phyloP scores from a whole-genome alignment of 2,329 filamentous ascomycete genomes.

The Setomelanomma holmii region DNA sequence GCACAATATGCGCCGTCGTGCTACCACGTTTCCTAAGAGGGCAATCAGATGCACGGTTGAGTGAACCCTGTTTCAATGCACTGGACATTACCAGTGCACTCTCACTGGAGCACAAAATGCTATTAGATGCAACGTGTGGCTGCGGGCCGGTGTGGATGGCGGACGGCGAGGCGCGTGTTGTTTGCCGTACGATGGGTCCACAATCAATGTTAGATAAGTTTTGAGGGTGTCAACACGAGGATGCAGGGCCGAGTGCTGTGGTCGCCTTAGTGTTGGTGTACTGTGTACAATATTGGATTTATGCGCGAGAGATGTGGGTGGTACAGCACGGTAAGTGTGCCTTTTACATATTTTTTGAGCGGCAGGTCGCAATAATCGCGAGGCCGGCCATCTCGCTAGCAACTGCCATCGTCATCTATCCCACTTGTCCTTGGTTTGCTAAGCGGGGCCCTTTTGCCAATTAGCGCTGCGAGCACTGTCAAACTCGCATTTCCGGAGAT shows the following conservation, averaged over 20 bases:
- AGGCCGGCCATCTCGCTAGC: conserved; percentile 9
- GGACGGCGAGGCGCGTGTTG: conserved; percentile 21
- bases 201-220: conserved; percentile 31
- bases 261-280: conserved; percentile 5
- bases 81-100: conserved; percentile 20
- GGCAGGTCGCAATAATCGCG: conserved; percentile 4
- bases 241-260: neutral
- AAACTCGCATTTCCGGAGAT: conserved; percentile 16
- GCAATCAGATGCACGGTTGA: conserved; percentile 23
- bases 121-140: conserved; percentile 37
- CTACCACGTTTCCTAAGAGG: conserved; percentile 32
- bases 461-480: conserved; percentile 14
- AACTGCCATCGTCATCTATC: conserved; percentile 28
- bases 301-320: neutral
- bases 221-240: conserved; percentile 23
- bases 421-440: conserved; percentile 21
- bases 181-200: conserved; percentile 25
- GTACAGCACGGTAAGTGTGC: neutral
- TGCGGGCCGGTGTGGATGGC: conserved; percentile 32
- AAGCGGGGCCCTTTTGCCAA: conserved; percentile 14
- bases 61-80: conserved; percentile 39
- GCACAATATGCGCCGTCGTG: conserved; percentile 33
- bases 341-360: conserved; percentile 5
- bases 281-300: no score
- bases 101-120: conserved; percentile 27